Evolutionary conservation across 1,284 basidiomycete genomes (phyloP).

Genomic region (Bondarzewia mesenterica): DNA sequence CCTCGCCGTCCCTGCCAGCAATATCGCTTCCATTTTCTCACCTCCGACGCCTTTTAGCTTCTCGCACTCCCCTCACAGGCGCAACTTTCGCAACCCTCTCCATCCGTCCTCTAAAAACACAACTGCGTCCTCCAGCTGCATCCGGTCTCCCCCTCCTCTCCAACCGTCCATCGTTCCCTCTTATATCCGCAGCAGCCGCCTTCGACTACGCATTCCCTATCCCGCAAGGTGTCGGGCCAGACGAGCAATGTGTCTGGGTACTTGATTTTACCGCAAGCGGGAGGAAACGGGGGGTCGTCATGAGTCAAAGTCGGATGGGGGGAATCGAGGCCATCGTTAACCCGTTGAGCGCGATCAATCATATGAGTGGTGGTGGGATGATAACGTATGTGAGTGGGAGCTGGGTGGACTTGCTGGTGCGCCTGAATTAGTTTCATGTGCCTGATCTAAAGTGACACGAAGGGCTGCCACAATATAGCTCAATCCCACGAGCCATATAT

Average conservation of each 20-base stretch:
- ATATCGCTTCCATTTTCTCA: conserved; percentile 46
- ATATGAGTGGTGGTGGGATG: conserved; percentile 37
- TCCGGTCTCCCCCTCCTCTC: conserved; percentile 15
- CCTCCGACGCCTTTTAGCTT: conserved; percentile 38
- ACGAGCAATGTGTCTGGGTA: conserved; percentile 41
- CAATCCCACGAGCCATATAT: conserved; percentile 31
- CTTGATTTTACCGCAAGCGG: conserved; percentile 63
- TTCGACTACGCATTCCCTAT: conserved; percentile 45
- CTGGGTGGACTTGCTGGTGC: conserved; percentile 65
- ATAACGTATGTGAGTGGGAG: conserved; percentile 42
- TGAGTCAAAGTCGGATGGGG: conserved; percentile 63
- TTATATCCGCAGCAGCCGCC: conserved; percentile 30
- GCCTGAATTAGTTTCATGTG: conserved; percentile 14
- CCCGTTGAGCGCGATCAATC: conserved; percentile 35
- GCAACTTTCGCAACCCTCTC: conserved; percentile 50
- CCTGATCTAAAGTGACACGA: not conserved
- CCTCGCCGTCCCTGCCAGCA: conserved; percentile 22
- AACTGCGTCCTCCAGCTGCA: conserved; percentile 12
- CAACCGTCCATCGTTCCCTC: conserved; percentile 15
- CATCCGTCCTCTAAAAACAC: conserved; percentile 29
- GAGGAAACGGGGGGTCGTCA: conserved; percentile 46
- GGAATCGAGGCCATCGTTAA: conserved; percentile 58
- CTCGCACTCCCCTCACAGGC: conserved; percentile 31
- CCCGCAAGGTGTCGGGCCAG: conserved; percentile 14
- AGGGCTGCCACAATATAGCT: conserved; percentile 26